These are phyloP conservation scores for Gonium pectorale DNA, from an alignment of 139 green algal genomes.

Conservation along the genomic window DNA sequence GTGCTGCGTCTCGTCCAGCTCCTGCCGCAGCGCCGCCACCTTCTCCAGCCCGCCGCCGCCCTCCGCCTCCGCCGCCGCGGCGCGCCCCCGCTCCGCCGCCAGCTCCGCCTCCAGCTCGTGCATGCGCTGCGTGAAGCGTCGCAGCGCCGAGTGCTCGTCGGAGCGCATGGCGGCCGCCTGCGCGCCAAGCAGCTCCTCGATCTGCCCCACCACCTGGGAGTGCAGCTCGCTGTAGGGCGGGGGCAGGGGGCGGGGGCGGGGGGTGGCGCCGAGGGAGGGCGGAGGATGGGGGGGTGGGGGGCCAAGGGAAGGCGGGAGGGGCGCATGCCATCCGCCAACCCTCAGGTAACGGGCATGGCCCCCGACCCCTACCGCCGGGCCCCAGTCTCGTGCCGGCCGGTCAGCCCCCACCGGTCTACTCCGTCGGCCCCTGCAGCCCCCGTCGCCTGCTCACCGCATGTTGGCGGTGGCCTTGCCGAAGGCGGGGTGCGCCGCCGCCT, in stretches of 20 bases:
- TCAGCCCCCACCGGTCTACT: not conserved
- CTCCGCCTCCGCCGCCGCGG: not conserved
- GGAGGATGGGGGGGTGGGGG: not conserved
- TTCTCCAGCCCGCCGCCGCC: constrained; percentile 27
- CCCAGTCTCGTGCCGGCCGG: not conserved
- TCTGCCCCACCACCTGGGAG: constrained; percentile 44
- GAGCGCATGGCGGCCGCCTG: constrained; percentile 46
- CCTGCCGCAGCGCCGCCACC: constrained; percentile 23
- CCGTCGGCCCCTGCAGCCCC: not conserved
- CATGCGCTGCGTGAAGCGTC: constrained; percentile 47
- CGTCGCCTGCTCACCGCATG: constrained; percentile 22
- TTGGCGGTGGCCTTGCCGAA: constrained; percentile 50
- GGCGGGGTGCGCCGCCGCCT: not conserved
- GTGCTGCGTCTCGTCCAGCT: constrained; percentile 45
- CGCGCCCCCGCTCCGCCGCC: constrained; percentile 20
- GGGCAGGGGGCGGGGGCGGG: not conserved
- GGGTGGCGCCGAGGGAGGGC: not conserved
- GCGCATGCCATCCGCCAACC: not conserved
- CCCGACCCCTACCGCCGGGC: too few species aligned
- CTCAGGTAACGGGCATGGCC: too few species aligned
- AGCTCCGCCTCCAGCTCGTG: constrained; percentile 50
- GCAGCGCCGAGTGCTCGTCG: constrained; percentile 44
- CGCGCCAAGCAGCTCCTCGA: constrained; percentile 47
- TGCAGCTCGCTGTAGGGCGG: constrained; percentile 40
- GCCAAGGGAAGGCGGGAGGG: not conserved